Percentiles rank a stretch among this genome's conserved stretches.
Conservation (phyloP, 495 filamentous ascomycete species). For the Penicillium coprophilum region DNA sequence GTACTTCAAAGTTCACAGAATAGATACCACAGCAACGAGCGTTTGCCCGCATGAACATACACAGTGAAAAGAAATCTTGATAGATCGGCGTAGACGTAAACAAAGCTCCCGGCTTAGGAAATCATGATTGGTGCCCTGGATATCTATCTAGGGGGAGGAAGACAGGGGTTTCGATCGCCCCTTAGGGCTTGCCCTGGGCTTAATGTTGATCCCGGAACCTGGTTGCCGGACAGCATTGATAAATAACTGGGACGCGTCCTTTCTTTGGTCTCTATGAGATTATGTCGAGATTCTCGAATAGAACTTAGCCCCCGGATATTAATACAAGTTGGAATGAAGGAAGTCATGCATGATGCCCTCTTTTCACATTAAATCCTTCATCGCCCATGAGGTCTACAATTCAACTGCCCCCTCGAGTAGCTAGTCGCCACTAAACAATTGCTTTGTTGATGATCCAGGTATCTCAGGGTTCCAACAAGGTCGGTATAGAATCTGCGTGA, state of each 20-base stretch:
- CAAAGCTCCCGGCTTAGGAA: not conserved
- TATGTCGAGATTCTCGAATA: conserved; percentile 15
- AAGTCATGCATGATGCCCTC: not conserved
- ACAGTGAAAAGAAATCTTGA: not conserved
- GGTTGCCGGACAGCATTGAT: not conserved
- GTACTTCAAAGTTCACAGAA: not conserved
- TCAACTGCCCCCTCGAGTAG: not conserved
- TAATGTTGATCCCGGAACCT: not conserved
- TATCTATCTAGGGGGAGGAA: conserved; percentile 9
- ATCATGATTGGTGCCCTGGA: conserved; percentile 4
- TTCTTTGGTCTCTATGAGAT: conserved; percentile 3
- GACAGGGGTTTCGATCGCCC: not conserved
- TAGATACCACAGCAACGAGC: not conserved
- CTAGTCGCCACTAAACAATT: not conserved
- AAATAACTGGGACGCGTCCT: conserved; percentile 9
- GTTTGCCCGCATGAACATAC: not conserved
- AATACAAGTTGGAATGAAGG: conserved; percentile 8
- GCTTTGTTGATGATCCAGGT: not conserved
- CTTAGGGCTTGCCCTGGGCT: not conserved
- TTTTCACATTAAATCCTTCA: not conserved
- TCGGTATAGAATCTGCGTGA: no score
- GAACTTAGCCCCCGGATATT: conserved; percentile 3
- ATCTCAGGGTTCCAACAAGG: not conserved
- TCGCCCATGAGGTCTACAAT: not conserved
- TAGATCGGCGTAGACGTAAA: not conserved